phyloP scores from a whole-genome alignment of 352 stramenopile species.

The Phytopythium kandeliae region DNA sequence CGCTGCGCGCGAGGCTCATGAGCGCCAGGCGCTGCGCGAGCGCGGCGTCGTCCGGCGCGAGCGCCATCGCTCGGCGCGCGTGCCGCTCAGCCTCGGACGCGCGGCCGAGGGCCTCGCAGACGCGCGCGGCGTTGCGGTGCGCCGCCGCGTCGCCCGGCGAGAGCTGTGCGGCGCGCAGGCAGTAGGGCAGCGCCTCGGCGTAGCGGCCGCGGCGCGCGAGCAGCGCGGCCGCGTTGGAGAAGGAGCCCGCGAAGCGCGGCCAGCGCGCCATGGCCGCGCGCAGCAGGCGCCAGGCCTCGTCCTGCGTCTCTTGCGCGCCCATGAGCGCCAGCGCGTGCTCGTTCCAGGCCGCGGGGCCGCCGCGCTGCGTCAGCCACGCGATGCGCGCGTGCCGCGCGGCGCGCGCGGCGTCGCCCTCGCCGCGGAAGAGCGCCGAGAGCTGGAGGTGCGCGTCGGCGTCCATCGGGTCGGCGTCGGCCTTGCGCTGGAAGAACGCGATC shows the following conservation, averaged over 20 bases:
- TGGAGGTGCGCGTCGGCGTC: slow-evolving; percentile 49
- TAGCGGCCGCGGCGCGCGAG: slow-evolving; percentile 37
- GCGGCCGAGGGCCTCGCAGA: slow-evolving; percentile 50
- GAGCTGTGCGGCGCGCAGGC: slow-evolving; percentile 27
- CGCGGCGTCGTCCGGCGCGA: slow-evolving; percentile 32
- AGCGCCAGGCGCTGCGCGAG: slow-evolving; percentile 37
- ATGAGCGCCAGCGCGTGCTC: slow-evolving; percentile 54
- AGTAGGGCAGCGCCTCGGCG: slow-evolving; percentile 33
- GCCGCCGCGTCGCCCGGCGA: slow-evolving; percentile 35
- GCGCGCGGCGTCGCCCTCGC: slow-evolving; percentile 29
- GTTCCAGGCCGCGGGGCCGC: slow-evolving; percentile 49
- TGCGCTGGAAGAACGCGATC: slow-evolving; percentile 58
- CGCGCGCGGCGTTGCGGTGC: slow-evolving; percentile 49
- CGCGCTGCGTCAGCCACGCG: slow-evolving; percentile 49
- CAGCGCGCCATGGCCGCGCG: slow-evolving; percentile 32
- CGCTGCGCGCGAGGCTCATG: slow-evolving; percentile 29
- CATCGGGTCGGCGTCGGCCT: slow-evolving; percentile 49
- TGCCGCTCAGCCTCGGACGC: slow-evolving; percentile 37
- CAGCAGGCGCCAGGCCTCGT: slow-evolving; percentile 38
- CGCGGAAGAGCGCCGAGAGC: slow-evolving; percentile 49
- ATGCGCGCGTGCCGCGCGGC: slow-evolving; percentile 49
- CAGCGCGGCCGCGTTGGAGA: slow-evolving; percentile 54
- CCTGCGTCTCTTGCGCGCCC: slow-evolving; percentile 17
- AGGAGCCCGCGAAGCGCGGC: slow-evolving; percentile 40
- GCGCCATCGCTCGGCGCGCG: slow-evolving; percentile 28